A percentile compares a stretch with the other conserved stretches of the same genome.
phyloP scores from a whole-genome alignment of 164 flowering plant genomes.

The Nelumbo lutea region DNA sequence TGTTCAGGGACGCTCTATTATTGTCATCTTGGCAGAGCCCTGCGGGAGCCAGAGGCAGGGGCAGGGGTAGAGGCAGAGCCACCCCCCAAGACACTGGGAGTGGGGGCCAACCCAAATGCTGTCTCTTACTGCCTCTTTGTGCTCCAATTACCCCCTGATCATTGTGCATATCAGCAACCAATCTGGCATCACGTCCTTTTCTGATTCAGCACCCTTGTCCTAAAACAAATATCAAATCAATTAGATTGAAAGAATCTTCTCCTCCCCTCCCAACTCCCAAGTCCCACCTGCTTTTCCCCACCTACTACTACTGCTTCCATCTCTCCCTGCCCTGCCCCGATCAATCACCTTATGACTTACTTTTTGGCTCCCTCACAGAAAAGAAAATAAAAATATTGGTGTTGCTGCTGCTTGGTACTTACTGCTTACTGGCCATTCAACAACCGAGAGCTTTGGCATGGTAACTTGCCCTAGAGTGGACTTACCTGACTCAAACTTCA shows the following conservation, averaged over 20 bases:
- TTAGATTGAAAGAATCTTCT: conserved; percentile 19
- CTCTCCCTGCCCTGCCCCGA: neutral
- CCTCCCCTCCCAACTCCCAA: conserved; percentile 9
- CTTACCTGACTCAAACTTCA: no score
- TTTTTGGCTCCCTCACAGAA: no score
- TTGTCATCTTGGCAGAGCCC: no score
- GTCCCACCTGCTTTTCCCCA: conserved; percentile 2
- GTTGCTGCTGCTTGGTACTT: neutral
- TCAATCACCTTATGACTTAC: conserved; percentile 1
- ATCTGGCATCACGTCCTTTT: conserved; percentile 37
- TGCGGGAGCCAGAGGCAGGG: neutral
- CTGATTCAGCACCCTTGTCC: conserved; percentile 22
- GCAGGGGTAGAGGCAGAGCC: neutral
- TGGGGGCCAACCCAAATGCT: conserved; percentile 32
- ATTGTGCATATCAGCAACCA: conserved; percentile 43
- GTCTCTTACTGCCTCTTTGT: conserved; percentile 35
- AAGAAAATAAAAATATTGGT: neutral
- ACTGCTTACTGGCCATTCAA: neutral
- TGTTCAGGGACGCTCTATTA: neutral
- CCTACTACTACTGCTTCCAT: conserved; percentile 8
- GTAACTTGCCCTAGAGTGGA: no score
- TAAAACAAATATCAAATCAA: conserved; percentile 14
- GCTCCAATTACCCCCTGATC: conserved; percentile 52
- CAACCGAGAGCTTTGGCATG: neutral
- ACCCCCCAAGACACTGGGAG: conserved; percentile 22